A percentile compares a stretch with the other conserved stretches of the same genome.
These are phyloP conservation scores for Letharia columbiana DNA, from an alignment of 495 filamentous ascomycete species.

Conservation along the genomic window DNA sequence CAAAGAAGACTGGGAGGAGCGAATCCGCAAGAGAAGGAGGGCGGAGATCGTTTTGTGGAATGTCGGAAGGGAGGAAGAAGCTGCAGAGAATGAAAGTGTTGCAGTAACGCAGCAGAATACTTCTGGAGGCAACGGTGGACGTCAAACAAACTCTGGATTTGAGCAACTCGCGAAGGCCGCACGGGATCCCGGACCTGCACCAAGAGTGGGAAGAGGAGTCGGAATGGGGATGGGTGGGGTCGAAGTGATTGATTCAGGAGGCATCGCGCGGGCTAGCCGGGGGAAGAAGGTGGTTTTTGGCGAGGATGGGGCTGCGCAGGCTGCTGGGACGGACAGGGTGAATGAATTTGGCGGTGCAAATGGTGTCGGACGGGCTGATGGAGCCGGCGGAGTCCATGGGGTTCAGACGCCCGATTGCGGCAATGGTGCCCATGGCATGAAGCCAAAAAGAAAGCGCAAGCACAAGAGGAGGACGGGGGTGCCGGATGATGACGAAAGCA, in stretches of 20 bases:
- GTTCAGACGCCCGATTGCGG: neutral
- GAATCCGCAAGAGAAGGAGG: slow-evolving; percentile 37
- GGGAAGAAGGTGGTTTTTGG: slow-evolving; percentile 23
- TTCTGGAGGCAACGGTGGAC: neutral
- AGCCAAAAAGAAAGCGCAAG: slow-evolving; percentile 52
- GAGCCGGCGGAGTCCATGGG: neutral
- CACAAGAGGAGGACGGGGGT: slow-evolving; percentile 36
- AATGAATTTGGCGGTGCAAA: neutral
- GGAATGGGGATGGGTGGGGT: slow-evolving; percentile 22
- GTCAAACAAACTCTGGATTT: neutral
- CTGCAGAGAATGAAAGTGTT: slow-evolving; percentile 14
- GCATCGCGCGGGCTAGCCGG: slow-evolving; percentile 21
- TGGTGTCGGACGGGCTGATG: neutral
- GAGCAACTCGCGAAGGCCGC: neutral
- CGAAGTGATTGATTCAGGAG: slow-evolving; percentile 24
- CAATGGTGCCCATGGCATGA: slow-evolving; percentile 27
- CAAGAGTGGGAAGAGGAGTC: neutral
- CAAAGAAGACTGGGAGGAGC: slow-evolving; percentile 35
- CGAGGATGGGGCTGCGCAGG: neutral
- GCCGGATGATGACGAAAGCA: slow-evolving; percentile 31
- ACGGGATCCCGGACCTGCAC: neutral
- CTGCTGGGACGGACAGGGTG: neutral
- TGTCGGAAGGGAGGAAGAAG: slow-evolving; percentile 33
- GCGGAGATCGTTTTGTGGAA: slow-evolving; percentile 41
- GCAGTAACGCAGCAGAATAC: neutral